Evolutionary conservation across 73 alveolate genomes (phyloP), one percentile per base, ranked within the genome.

Genomic region (Stentor roeselii): DNA sequence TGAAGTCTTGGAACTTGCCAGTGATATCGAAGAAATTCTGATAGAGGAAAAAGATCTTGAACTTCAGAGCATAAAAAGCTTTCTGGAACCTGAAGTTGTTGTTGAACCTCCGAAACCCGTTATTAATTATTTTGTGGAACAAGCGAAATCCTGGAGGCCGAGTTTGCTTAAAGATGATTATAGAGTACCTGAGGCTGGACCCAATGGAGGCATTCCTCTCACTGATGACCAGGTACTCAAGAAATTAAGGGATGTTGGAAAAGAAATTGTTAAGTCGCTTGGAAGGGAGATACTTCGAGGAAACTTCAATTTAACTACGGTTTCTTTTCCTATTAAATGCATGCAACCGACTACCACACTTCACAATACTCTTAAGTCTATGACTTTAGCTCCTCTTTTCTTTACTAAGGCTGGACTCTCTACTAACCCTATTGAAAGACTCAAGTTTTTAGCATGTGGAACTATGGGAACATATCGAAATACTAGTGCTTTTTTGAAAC

Each of bases 301-400:
- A 3, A 86, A 84, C 59, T 84, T 93, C 42, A 92, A 93, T 85
- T 87, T 93, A 39, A 90, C 97, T 4, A 84, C 87, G 14, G 82
- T 87, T 40, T 85, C 94, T 14, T 93, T 93, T 85, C 98, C 98
- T 6, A 93, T 93, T 37, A 92, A 90, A 58, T 94, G 97, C 50
- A 93, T 93, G 98, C 76, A 78, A 2, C 93, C 90, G 6, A 75
- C 78, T 59, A 60, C 94, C 3, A 91, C 91, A 37, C 89, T 93
- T 31, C 90, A 87, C 58, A 82, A 87, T 59, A 86, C 82, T 0
- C 59, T 89, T 11, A 86, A 85, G 36, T 77, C 94, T 3, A 76
- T 84, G 39, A 60, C 86, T 36, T 76, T 84, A 32, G 67, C 86
- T 78, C 97, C 98, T 21, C 78, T 83, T 78, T 89, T 83, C 74